Conservation (phyloP, 2,329 filamentous ascomycete species). For the Chalaropsis ovoidea region DNA sequence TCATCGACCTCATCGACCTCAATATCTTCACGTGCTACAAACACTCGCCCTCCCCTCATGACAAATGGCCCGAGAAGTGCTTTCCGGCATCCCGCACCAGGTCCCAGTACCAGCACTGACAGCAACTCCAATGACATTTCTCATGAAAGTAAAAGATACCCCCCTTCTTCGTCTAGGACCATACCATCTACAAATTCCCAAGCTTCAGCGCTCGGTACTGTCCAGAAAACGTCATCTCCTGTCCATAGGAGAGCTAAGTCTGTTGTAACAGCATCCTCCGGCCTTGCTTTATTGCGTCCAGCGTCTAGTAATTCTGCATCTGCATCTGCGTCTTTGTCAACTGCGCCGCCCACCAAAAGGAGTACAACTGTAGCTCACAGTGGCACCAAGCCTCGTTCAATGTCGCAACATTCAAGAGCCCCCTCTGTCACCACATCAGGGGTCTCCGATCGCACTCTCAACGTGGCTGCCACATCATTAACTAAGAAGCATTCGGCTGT, state of each 20-base stretch:
- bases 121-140: neutral
- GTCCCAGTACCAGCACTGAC: neutral
- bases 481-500: neutral
- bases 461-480: neutral
- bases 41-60: neutral
- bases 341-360: neutral
- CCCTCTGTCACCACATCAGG: neutral
- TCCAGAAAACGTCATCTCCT: conserved; percentile 8
- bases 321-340: neutral
- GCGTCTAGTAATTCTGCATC: neutral
- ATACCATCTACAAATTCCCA: neutral
- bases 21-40: neutral
- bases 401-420: conserved; percentile 22
- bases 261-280: conserved; percentile 1
- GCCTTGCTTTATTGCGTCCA: neutral
- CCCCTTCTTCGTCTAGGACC: conserved; percentile 31
- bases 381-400: conserved; percentile 29
- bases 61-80: conserved; percentile 1
- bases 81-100: conserved; percentile 16
- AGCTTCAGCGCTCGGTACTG: neutral
- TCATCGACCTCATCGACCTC: neutral
- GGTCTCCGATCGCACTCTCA: neutral
- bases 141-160: conserved; percentile 28
- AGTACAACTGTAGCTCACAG: neutral
- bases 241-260: conserved; percentile 19